Percentiles rank a stretch among this genome's conserved stretches.
Evolutionary conservation across 1,139 yeast species (phyloP).

Genomic region (Magnusiomyces fungicola): DNA sequence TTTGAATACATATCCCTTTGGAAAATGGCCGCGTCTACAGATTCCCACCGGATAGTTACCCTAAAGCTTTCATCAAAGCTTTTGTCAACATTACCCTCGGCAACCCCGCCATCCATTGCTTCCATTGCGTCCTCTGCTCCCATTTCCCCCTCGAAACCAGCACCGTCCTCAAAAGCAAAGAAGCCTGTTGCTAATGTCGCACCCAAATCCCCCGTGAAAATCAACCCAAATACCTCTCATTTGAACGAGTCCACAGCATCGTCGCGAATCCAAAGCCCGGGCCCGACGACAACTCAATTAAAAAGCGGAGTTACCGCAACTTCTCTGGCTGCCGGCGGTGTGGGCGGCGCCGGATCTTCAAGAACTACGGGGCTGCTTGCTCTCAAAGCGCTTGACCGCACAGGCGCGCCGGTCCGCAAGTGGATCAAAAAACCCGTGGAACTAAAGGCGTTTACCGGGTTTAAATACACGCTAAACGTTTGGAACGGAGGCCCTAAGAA

Average conservation of each 20-base stretch:
- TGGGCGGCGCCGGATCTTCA: slow-evolving; percentile 1
- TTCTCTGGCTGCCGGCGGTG: too few species aligned
- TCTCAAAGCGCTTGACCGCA: slow-evolving; percentile 38
- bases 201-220: too few species aligned
- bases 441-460: slow-evolving; percentile 57
- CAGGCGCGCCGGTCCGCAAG: slow-evolving; percentile 42
- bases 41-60: not conserved
- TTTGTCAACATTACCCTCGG: not conserved
- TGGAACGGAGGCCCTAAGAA: slow-evolving; percentile 34
- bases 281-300: too few species aligned
- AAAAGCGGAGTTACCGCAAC: too few species aligned
- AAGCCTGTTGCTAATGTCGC: too few species aligned
- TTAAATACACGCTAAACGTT: slow-evolving; percentile 39
- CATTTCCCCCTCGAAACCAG: not conserved
- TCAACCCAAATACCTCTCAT: too few species aligned
- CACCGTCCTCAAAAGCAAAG: too few species aligned
- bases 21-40: not conserved
- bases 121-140: not conserved
- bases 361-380: slow-evolving; percentile 10
- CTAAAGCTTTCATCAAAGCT: not conserved
- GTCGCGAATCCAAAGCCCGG: too few species aligned
- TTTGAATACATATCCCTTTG: not conserved
- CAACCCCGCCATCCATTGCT: not conserved
- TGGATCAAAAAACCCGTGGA: slow-evolving; percentile 45
- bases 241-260: too few species aligned